Evolutionary conservation across 495 filamentous ascomycete genomes (phyloP), one percentile per base, ranked within the genome.

Genomic region (Letharia lupina): DNA sequence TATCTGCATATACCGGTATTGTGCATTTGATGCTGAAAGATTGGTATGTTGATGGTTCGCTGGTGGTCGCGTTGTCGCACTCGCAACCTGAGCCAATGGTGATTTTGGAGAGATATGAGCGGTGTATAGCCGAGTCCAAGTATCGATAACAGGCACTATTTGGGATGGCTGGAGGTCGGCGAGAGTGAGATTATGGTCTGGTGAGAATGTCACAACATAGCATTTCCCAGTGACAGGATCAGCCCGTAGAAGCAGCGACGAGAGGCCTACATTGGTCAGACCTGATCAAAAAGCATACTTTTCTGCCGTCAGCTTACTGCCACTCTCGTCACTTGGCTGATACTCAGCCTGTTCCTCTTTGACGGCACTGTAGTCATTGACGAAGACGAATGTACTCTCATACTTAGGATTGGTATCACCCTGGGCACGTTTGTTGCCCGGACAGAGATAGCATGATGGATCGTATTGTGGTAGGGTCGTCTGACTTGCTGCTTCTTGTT

Each of bases 1-100:
- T 69, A 98, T 97, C 76, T 98, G 94, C 93, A 98, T 97, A 76
- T 96, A 98, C 58, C 87, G 85, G 71, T 95, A 91, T 75, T 97
- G 92, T 64, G 89, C 82, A 58, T 83, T 86, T 9, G 91, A 86
- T 42, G 80, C 78, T 57, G 65, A 44, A 70, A 81, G 20, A 72
- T 73, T 72, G 73, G 33, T 16, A 57, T 77, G 66, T 68, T 76
- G 69, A 67, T 82, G 79, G 67, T 79, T 71, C 41, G 74, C 64
- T 18, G 87, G 82, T 15, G 81, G 77, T 39, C 83, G 70, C 9
- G 78, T 78, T 6, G 79, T 78, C 3, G 82, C 70, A 15, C 79
- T 70, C 1, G 81, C 77, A 45, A 74, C 74, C 63, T 77, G 69
- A 15, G 80, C 83, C 50, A 93, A 83, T 0, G 89, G 87, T 54